A percentile compares a stretch with the other conserved stretches of the same genome.
These are phyloP conservation scores for Silene uniflora DNA, from an alignment of 148 eudicot genomes.

Conservation along the genomic window DNA sequence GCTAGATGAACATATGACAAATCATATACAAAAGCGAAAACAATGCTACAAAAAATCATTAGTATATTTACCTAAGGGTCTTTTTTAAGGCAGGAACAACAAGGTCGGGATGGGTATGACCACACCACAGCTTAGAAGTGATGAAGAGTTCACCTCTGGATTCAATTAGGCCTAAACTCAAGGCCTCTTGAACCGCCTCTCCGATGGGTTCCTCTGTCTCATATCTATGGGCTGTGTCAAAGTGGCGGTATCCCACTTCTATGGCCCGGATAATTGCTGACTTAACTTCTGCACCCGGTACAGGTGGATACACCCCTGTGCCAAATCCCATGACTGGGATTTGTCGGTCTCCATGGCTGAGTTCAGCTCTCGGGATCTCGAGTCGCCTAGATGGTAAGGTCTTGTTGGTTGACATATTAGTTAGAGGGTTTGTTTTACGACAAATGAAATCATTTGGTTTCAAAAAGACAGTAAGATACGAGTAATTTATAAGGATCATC, in stretches of 20 bases:
- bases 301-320: slow-evolving; percentile 23
- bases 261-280: slow-evolving; percentile 17
- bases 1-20: neutral
- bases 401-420: slow-evolving; percentile 1
- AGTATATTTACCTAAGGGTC: slow-evolving; percentile 8
- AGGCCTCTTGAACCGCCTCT: slow-evolving; percentile 27
- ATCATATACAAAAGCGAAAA: neutral
- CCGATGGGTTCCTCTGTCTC: slow-evolving; percentile 27
- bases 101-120: slow-evolving; percentile 17
- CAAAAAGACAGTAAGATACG: neutral
- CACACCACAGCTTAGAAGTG: slow-evolving; percentile 33
- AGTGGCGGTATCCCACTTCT: slow-evolving; percentile 25
- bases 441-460: neutral
- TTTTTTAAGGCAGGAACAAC: slow-evolving; percentile 19
- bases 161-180: slow-evolving; percentile 13
- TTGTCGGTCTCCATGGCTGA: slow-evolving; percentile 14
- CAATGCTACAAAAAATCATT: neutral
- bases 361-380: slow-evolving; percentile 7
- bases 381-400: neutral
- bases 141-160: slow-evolving; percentile 29
- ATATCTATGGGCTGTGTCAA: slow-evolving; percentile 28
- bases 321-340: slow-evolving; percentile 28
- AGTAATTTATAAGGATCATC: neutral
- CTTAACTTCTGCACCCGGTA: slow-evolving; percentile 1
- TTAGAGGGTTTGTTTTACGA: neutral